These are phyloP conservation scores for Diaporthe aspalathi DNA, from an alignment of 2,329 filamentous ascomycete genomes.

Conservation along the genomic window DNA sequence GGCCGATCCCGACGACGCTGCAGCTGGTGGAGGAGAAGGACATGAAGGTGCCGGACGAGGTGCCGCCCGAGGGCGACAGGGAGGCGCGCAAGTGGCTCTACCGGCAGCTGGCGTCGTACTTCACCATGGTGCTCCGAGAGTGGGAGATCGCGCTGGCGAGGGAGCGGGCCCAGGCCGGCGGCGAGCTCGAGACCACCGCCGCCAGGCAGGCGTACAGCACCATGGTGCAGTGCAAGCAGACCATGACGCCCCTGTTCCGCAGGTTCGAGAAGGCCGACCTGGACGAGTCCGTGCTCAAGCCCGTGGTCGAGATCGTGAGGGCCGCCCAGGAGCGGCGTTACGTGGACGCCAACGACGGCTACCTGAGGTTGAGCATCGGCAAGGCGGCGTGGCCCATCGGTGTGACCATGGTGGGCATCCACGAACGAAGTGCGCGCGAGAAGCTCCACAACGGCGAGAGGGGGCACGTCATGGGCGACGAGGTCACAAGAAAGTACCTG, in stretches of 20 bases:
- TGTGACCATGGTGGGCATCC: constrained; percentile 99
- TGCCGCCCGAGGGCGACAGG: constrained; percentile 70
- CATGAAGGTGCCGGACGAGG: constrained; percentile 80
- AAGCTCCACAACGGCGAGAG: constrained; percentile 90
- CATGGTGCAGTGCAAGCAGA: constrained; percentile 88
- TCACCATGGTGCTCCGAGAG: constrained; percentile 92
- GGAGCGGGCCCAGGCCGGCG: constrained; percentile 54
- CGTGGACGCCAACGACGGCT: constrained; percentile 96
- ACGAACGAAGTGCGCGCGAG: constrained; percentile 94
- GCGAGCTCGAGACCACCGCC: constrained; percentile 72
- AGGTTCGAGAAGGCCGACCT: constrained; percentile 86
- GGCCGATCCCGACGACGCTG: constrained; percentile 89
- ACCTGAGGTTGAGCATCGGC: constrained; percentile 90
- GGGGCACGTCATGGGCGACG: constrained; percentile 97
- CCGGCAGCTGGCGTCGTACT: constrained; percentile 92
- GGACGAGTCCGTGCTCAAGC: constrained; percentile 81
- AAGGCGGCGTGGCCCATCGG: constrained; percentile 99
- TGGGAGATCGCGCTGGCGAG: constrained; percentile 85
- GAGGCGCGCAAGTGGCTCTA: constrained; percentile 79
- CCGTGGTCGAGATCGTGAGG: constrained; percentile 90
- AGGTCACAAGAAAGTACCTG: constrained; percentile 92
- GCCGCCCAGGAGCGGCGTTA: constrained; percentile 92
- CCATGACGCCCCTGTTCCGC: constrained; percentile 89
- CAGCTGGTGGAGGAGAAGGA: constrained; percentile 83
- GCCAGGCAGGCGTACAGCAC: constrained; percentile 85